phyloP scores from a whole-genome alignment of 345 rosid genomes.

The Limnanthes douglasii region DNA sequence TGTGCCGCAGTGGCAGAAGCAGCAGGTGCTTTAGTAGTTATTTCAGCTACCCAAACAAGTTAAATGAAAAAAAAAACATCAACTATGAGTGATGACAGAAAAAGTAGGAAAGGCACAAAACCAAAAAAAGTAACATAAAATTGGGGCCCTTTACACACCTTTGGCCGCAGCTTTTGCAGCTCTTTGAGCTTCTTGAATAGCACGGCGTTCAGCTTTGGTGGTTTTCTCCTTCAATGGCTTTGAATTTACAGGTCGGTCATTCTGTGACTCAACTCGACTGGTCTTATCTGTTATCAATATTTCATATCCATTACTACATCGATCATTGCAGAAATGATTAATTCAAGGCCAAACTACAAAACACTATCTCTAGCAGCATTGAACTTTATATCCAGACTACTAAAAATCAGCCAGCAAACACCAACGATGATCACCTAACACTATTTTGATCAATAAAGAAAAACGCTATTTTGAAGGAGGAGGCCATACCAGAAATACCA shows the following conservation, averaged over 20 bases:
- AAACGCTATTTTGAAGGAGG: not conserved
- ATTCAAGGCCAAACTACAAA: not conserved
- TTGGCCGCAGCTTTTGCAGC: slow-evolving; percentile 89
- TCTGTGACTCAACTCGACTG: slow-evolving; percentile 32
- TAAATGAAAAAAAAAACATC: too few relatives aligned
- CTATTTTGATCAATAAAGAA: too few relatives aligned
- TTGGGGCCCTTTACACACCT: slow-evolving; percentile 21
- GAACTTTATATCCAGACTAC: too few relatives aligned
- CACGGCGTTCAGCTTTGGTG: slow-evolving; percentile 86
- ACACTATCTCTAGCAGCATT: too few relatives aligned
- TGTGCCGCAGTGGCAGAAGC: slow-evolving; percentile 16
- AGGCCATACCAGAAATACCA: slow-evolving; percentile 32
- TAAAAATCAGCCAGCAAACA: too few relatives aligned
- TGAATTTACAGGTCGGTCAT: slow-evolving; percentile 27
- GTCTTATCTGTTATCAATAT: slow-evolving; percentile 39
- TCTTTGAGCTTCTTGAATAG: slow-evolving; percentile 86
- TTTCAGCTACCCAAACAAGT: slow-evolving; percentile 32
- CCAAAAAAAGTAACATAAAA: not conserved
- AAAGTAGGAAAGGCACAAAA: too few relatives aligned
- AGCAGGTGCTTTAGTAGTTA: slow-evolving; percentile 23
- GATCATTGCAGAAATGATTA: too few relatives aligned
- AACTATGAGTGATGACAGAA: too few relatives aligned
- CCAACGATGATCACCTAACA: too few relatives aligned
- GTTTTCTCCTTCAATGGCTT: slow-evolving; percentile 71
- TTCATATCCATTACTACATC: too few relatives aligned